Percentiles rank a stretch among this genome's conserved stretches.
These are phyloP conservation scores for Coccomyxa subellipsoidea DNA, from an alignment of 163 green algal species.

Conservation along the genomic window DNA sequence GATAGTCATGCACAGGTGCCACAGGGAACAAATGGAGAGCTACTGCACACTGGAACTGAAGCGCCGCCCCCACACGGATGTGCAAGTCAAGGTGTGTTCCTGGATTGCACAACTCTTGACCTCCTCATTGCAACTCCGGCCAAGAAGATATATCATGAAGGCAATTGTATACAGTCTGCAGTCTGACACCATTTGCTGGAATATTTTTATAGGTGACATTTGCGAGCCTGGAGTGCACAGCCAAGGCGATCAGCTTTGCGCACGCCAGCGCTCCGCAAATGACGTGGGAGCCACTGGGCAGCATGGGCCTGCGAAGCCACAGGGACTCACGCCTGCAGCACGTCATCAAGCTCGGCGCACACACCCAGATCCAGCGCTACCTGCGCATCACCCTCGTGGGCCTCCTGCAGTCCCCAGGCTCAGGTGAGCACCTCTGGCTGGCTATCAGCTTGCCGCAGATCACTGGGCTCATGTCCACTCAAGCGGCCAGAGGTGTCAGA, in stretches of 20 bases:
- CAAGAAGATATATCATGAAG: background rate
- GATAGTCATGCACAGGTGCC: constrained; percentile 2
- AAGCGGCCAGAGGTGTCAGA: no score
- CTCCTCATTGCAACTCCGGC: no score
- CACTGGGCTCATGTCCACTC: no score
- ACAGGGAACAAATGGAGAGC: constrained; percentile 9
- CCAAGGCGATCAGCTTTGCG: constrained; percentile 22
- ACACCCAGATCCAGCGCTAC: constrained; percentile 29
- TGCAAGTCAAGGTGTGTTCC: constrained; percentile 5
- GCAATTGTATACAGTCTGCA: background rate
- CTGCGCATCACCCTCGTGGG: constrained; percentile 46
- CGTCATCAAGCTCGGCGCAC: constrained; percentile 37
- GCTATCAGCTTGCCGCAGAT: no score
- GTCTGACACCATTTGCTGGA: background rate
- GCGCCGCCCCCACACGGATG: background rate
- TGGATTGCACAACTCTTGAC: no score
- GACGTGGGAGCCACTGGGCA: constrained; percentile 33
- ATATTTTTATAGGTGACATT: constrained; percentile 28
- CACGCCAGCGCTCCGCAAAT: constrained; percentile 22
- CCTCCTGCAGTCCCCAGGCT: constrained; percentile 19
- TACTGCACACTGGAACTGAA: constrained; percentile 13
- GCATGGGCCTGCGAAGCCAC: constrained; percentile 30
- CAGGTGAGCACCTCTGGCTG: constrained; percentile 6
- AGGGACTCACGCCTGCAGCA: constrained; percentile 32
- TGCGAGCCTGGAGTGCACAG: constrained; percentile 29